phyloP scores from a whole-genome alignment of 192 early-diverging fungal genomes.

The Gamsiella multidivaricata region DNA sequence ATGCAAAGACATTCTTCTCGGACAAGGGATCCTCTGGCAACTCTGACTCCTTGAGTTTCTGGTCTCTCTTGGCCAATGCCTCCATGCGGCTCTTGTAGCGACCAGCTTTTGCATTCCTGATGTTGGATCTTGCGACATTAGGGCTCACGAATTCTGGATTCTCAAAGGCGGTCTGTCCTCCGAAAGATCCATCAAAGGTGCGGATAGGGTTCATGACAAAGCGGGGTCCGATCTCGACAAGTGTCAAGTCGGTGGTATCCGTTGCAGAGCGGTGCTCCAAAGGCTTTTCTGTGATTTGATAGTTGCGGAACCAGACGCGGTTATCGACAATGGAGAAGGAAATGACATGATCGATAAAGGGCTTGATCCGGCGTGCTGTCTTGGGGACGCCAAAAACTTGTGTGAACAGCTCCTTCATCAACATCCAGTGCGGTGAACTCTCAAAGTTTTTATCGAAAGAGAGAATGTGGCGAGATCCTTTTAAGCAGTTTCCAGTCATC shows the following conservation, averaged over 20 bases:
- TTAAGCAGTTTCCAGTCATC: conserved; percentile 98
- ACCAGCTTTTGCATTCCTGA: conserved; percentile 58
- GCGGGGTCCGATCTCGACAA: conserved; percentile 98
- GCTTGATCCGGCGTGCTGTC: conserved; percentile 90
- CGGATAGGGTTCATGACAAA: conserved; percentile 93
- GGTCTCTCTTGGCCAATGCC: conserved; percentile 54
- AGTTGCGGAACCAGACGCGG: conserved; percentile 97
- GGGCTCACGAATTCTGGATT: conserved; percentile 91
- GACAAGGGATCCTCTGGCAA: conserved; percentile 64
- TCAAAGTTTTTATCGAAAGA: conserved; percentile 97
- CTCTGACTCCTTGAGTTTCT: conserved; percentile 60
- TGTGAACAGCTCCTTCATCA: conserved; percentile 95
- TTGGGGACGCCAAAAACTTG: conserved; percentile 93
- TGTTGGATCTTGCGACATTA: conserved; percentile 58
- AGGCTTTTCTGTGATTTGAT: conserved; percentile 79
- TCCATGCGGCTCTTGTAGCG: conserved; percentile 65
- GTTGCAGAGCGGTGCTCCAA: conserved; percentile 60
- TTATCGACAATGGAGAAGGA: conserved; percentile 88
- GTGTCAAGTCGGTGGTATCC: conserved; percentile 76
- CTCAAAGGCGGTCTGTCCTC: conserved; percentile 91
- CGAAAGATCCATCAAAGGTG: conserved; percentile 96
- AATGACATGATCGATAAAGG: conserved; percentile 96
- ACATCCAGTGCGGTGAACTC: conserved; percentile 79
- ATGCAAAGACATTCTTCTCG: conserved; percentile 58
- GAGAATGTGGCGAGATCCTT: conserved; percentile 94